A percentile compares a stretch with the other conserved stretches of the same genome.
Evolutionary conservation across 805 yeast species (phyloP).

Genomic region (Ogataea paradorogensis): DNA sequence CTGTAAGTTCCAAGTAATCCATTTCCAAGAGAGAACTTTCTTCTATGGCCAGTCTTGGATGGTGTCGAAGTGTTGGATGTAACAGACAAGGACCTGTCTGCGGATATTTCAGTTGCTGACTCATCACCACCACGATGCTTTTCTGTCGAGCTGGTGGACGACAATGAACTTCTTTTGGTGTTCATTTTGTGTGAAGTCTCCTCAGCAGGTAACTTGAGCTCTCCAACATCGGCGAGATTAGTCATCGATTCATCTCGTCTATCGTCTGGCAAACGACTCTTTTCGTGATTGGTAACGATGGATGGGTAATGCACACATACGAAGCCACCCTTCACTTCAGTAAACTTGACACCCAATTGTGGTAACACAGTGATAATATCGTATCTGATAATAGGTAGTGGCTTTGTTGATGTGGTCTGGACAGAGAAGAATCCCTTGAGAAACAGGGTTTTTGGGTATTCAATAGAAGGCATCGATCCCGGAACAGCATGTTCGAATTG

Average conservation of each 20-base stretch:
- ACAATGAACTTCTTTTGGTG: slow-evolving; percentile 21
- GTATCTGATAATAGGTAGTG: slow-evolving; percentile 82
- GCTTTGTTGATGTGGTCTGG: slow-evolving; percentile 91
- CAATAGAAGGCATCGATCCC: slow-evolving; percentile 90
- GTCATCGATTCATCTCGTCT: slow-evolving; percentile 19
- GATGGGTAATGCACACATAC: slow-evolving; percentile 71
- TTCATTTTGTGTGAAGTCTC: slow-evolving; percentile 17
- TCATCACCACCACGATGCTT: slow-evolving; percentile 17
- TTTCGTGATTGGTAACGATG: slow-evolving; percentile 24
- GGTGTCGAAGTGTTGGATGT: slow-evolving; percentile 34
- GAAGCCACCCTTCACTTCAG: slow-evolving; percentile 93
- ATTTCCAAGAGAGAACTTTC: slow-evolving; percentile 64
- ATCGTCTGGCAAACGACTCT: slow-evolving; percentile 1
- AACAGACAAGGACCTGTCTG: slow-evolving; percentile 18
- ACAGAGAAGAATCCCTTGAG: slow-evolving; percentile 92
- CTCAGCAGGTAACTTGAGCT: slow-evolving; percentile 17
- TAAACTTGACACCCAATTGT: slow-evolving; percentile 72
- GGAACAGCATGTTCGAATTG: slow-evolving; percentile 55
- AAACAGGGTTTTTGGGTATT: slow-evolving; percentile 85
- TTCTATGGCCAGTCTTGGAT: slow-evolving; percentile 45
- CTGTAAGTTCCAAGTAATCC: slow-evolving; percentile 50
- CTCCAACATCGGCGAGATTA: slow-evolving; percentile 22
- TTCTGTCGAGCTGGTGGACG: slow-evolving; percentile 22
- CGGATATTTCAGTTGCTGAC: slow-evolving; percentile 13
- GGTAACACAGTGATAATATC: slow-evolving; percentile 76